Conservation (phyloP, 2,329 filamentous ascomycete genomes). For the Nigrospora osmanthi region DNA sequence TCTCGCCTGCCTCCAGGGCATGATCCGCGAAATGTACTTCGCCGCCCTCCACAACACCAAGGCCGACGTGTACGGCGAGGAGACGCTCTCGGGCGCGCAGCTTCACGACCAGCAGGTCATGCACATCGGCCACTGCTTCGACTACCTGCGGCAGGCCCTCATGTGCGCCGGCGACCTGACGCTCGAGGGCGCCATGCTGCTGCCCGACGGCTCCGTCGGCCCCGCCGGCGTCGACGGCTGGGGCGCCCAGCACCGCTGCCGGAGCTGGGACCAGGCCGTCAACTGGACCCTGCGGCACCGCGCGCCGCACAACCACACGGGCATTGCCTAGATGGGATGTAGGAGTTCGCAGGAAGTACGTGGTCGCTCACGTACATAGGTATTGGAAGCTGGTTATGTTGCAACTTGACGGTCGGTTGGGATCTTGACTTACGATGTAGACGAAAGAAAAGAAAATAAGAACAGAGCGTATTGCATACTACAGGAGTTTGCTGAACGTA, state of each 20-base stretch:
- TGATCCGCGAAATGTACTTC: constrained; percentile 25
- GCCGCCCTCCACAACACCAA: constrained; percentile 9
- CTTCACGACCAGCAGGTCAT: constrained; percentile 15
- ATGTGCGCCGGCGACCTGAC: constrained; percentile 15
- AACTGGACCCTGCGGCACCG: not conserved
- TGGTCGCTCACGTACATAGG: too few species aligned
- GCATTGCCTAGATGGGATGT: not conserved
- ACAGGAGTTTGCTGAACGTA: too few species aligned
- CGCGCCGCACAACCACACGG: not conserved
- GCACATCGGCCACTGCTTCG: constrained; percentile 12
- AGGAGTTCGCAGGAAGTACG: too few species aligned
- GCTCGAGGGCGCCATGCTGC: constrained; percentile 8
- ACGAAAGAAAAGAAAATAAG: too few species aligned
- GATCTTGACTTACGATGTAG: too few species aligned
- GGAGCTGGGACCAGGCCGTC: not conserved
- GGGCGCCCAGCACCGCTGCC: not conserved
- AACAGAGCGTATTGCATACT: too few species aligned
- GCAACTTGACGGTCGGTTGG: too few species aligned
- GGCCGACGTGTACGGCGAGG: constrained; percentile 2
- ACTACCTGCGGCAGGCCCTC: constrained; percentile 15
- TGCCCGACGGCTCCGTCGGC: not conserved
- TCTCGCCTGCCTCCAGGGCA: constrained; percentile 13
- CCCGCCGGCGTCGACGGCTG: not conserved
- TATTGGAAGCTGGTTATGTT: too few species aligned
- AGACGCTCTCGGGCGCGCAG: not conserved